A percentile compares a stretch with the other conserved stretches of the same genome.
Evolutionary conservation across 2,329 filamentous ascomycete species (phyloP).

Genomic region (Sclerotinia borealis): DNA sequence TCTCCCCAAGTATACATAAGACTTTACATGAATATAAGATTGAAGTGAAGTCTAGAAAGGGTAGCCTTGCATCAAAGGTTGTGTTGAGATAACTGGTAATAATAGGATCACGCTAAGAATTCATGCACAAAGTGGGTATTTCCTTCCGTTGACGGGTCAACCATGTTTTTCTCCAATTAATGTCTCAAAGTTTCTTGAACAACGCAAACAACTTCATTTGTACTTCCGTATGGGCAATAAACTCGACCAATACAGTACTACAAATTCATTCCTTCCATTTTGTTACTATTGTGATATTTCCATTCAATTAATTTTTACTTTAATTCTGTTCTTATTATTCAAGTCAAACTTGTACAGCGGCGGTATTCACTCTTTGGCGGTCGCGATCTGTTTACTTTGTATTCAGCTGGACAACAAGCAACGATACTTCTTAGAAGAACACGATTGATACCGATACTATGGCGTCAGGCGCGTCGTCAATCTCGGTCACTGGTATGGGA

Average conservation of each 20-base stretch:
- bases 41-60: too few relatives aligned
- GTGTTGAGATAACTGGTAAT: not conserved
- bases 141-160: not conserved
- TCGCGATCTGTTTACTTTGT: not conserved
- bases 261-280: not conserved
- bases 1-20: too few relatives aligned
- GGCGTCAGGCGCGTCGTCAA: conserved; percentile 31
- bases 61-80: not conserved
- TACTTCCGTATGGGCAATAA: too few relatives aligned
- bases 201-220: not conserved
- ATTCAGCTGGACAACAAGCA: not conserved
- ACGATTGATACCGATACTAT: not conserved
- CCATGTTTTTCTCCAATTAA: conserved; percentile 3
- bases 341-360: not conserved
- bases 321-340: not conserved
- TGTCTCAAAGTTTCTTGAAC: not conserved
- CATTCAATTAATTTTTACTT: not conserved
- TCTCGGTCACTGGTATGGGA: conserved; percentile 32
- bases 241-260: not conserved
- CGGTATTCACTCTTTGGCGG: not conserved
- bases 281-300: not conserved
- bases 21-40: too few relatives aligned
- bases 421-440: not conserved
- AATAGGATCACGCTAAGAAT: not conserved
- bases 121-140: not conserved